A percentile compares a stretch with the other conserved stretches of the same genome.
phyloP scores from a whole-genome alignment of 345 rosid genomes.

The Citrus australasica region DNA sequence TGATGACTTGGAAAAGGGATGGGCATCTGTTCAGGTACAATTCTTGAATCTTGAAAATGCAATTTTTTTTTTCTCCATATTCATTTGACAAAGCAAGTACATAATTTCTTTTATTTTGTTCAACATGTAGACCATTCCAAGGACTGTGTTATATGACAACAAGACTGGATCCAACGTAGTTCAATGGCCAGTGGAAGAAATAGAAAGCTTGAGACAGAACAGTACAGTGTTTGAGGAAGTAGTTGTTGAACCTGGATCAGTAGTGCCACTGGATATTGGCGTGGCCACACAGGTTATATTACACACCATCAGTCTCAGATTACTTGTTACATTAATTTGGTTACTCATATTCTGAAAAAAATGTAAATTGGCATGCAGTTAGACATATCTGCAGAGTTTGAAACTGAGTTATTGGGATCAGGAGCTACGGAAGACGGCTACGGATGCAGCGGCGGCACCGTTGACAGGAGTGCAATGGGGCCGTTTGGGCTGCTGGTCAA shows the following conservation, averaged over 20 bases:
- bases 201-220: conserved; percentile 64
- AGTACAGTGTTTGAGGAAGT: conserved; percentile 42
- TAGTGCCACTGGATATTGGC: conserved; percentile 56
- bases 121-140: conserved; percentile 56
- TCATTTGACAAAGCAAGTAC: background rate
- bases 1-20: conserved; percentile 74
- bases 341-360: background rate
- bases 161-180: conserved; percentile 64
- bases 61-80: background rate
- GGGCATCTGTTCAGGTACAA: conserved; percentile 92
- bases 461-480: conserved; percentile 55
- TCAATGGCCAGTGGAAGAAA: conserved; percentile 90
- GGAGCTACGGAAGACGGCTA: conserved; percentile 24
- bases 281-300: conserved; percentile 51
- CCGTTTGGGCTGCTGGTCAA: conserved; percentile 76
- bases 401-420: conserved; percentile 29
- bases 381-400: conserved; percentile 59
- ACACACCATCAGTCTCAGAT: background rate
- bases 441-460: conserved; percentile 47
- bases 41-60: background rate
- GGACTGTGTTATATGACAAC: conserved; percentile 58
- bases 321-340: background rate
- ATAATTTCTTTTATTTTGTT: background rate
- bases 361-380: conserved; percentile 29
- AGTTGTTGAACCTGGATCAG: conserved; percentile 50